These are phyloP conservation scores for Sporisorium reilianum DNA, from an alignment of 1,284 basidiomycete genomes.

Conservation along the genomic window DNA sequence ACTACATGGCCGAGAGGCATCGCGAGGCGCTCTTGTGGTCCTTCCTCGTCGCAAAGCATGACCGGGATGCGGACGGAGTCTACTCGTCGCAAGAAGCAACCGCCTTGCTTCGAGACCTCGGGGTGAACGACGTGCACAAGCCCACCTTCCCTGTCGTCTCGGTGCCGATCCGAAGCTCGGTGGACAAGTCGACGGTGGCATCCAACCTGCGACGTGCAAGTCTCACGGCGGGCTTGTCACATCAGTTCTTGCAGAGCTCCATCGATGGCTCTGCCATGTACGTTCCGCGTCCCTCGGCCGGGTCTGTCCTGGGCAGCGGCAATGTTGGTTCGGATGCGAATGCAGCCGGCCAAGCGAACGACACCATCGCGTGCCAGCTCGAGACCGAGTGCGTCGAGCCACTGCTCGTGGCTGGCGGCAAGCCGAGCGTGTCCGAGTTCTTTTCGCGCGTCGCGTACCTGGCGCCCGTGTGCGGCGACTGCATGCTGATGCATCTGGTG, in stretches of 20 bases:
- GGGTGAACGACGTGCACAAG: neutral
- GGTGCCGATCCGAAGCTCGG: conserved; percentile 6
- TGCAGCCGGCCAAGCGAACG: too few species aligned
- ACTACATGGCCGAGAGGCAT: conserved; percentile 25
- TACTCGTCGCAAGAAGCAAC: conserved; percentile 15
- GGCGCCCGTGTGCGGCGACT: conserved; percentile 21
- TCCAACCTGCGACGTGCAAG: conserved; percentile 7
- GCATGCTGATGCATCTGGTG: conserved; percentile 22
- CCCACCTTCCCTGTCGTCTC: conserved; percentile 1
- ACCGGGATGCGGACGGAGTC: conserved; percentile 26
- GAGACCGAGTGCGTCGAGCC: conserved; percentile 7
- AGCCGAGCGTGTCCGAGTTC: conserved; percentile 11
- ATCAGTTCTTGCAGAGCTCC: conserved; percentile 13
- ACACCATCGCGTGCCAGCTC: neutral
- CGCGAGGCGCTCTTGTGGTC: conserved; percentile 44
- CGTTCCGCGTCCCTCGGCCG: conserved; percentile 3
- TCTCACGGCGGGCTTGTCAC: neutral
- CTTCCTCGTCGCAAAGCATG: conserved; percentile 37
- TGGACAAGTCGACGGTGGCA: neutral
- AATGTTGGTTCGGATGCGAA: neutral
- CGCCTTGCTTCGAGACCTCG: conserved; percentile 27
- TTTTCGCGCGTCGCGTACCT: conserved; percentile 6
- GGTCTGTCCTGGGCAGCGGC: neutral
- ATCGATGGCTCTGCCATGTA: conserved; percentile 18
- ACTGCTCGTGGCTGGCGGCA: neutral